These are phyloP conservation scores for Triticum urartu DNA, from an alignment of 176 grass and related monocot species.

Conservation along the genomic window DNA sequence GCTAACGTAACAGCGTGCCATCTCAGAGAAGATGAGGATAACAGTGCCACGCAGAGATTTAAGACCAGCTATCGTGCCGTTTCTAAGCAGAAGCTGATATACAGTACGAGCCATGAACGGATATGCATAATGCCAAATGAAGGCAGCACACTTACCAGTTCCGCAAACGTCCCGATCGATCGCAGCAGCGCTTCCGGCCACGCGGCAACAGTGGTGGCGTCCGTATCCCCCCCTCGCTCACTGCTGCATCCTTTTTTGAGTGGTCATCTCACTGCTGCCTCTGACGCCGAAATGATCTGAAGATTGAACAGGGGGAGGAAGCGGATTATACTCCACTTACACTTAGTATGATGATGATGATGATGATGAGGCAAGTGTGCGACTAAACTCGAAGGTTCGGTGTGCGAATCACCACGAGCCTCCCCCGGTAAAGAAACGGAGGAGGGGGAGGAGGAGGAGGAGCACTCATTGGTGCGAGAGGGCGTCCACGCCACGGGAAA, in stretches of 20 bases:
- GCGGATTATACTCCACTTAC: background rate
- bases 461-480: constrained; percentile 32
- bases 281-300: constrained; percentile 12
- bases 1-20: background rate
- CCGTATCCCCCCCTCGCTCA: background rate
- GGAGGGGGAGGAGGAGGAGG: too few relatives aligned
- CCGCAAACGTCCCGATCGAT: background rate
- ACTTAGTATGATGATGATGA: background rate
- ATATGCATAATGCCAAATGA: background rate
- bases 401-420: background rate
- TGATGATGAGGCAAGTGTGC: background rate
- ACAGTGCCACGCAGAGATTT: background rate
- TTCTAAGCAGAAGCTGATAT: background rate
- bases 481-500: constrained; percentile 39
- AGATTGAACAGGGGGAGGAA: background rate
- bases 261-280: background rate
- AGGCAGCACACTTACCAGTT: constrained; percentile 12
- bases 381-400: background rate
- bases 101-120: background rate
- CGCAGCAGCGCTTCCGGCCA: constrained; percentile 1
- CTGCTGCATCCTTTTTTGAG: background rate
- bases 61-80: background rate
- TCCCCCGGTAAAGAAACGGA: background rate
- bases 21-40: background rate
- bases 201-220: constrained; percentile 28